These are phyloP conservation scores for Fusarium coicis DNA, from an alignment of 2,329 filamentous ascomycete genomes.

Conservation along the genomic window DNA sequence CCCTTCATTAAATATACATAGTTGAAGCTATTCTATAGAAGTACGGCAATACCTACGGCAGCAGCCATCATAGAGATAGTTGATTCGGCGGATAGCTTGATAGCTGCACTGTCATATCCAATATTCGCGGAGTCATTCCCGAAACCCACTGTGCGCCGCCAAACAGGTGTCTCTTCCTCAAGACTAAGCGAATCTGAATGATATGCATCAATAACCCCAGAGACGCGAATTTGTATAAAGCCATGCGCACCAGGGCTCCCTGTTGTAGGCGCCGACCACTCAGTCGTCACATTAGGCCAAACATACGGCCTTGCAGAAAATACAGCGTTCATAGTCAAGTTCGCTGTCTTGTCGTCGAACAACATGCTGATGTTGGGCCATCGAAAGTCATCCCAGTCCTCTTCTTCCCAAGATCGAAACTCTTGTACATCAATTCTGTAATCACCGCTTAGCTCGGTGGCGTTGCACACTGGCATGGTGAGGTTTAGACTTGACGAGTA, in stretches of 20 bases:
- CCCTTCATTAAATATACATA: rapidly evolving
- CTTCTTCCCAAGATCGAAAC: rapidly evolving
- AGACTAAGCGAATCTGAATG: constrained; percentile 1
- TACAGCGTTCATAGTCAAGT: neutral
- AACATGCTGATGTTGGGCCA: neutral
- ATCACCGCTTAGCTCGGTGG: neutral
- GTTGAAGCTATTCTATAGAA: neutral
- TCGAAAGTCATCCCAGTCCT: neutral
- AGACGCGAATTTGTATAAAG: neutral
- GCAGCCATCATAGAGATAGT: neutral
- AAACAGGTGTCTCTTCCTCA: neutral
- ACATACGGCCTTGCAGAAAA: neutral
- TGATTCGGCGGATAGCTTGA: neutral
- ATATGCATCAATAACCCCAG: neutral
- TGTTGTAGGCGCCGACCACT: neutral
- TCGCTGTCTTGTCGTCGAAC: constrained; percentile 8
- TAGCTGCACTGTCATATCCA: neutral
- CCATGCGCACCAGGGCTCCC: neutral
- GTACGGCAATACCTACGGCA: rapidly evolving
- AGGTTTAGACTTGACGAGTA: neutral
- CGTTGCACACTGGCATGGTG: constrained; percentile 8
- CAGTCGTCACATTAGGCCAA: neutral
- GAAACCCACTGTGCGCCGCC: constrained; percentile 4
- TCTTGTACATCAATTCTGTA: neutral
- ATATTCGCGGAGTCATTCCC: constrained; percentile 2